Percentiles rank a stretch among this genome's conserved stretches.
Evolutionary conservation across 2,329 filamentous ascomycete genomes (phyloP).

Genomic region (Claviceps sp.): DNA sequence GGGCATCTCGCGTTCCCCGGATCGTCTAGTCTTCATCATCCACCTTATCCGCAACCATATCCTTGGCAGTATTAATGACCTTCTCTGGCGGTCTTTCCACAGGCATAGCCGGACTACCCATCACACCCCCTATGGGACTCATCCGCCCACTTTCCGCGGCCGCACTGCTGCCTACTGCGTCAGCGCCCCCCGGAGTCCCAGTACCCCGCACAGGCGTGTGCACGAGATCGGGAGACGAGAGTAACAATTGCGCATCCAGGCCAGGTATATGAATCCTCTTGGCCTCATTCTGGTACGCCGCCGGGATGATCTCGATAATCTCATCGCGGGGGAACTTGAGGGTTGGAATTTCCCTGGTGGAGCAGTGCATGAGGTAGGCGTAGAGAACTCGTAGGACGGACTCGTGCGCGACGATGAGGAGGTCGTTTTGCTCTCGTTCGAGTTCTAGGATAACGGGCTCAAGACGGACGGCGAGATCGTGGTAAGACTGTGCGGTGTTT

Average conservation of each 20-base stretch:
- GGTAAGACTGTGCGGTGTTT: constrained; percentile 58
- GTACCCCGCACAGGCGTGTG: constrained; percentile 54
- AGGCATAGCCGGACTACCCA: constrained; percentile 32
- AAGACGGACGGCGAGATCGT: constrained; percentile 92
- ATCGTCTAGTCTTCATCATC: constrained; percentile 33
- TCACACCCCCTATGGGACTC: constrained; percentile 33
- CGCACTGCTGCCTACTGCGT: constrained; percentile 13
- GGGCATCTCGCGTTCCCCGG: neutral
- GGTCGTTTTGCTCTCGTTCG: constrained; percentile 89
- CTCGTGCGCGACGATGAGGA: constrained; percentile 97
- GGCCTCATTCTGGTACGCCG: constrained; percentile 92
- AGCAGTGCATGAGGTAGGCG: constrained; percentile 96
- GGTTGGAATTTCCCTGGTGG: constrained; percentile 83
- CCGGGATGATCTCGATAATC: constrained; percentile 97
- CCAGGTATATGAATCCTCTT: constrained; percentile 77
- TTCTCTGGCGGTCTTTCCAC: constrained; percentile 31
- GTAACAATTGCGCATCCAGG: constrained; percentile 52
- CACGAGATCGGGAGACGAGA: constrained; percentile 68
- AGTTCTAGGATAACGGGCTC: constrained; percentile 97
- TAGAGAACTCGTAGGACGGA: constrained; percentile 95
- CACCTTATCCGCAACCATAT: constrained; percentile 38
- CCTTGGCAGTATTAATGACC: constrained; percentile 35
- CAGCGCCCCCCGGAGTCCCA: constrained; percentile 11
- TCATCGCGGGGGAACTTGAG: constrained; percentile 91
- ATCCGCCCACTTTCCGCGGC: constrained; percentile 20